These are phyloP conservation scores for Onygena corvina DNA, from an alignment of 2,329 filamentous ascomycete species.

Conservation along the genomic window DNA sequence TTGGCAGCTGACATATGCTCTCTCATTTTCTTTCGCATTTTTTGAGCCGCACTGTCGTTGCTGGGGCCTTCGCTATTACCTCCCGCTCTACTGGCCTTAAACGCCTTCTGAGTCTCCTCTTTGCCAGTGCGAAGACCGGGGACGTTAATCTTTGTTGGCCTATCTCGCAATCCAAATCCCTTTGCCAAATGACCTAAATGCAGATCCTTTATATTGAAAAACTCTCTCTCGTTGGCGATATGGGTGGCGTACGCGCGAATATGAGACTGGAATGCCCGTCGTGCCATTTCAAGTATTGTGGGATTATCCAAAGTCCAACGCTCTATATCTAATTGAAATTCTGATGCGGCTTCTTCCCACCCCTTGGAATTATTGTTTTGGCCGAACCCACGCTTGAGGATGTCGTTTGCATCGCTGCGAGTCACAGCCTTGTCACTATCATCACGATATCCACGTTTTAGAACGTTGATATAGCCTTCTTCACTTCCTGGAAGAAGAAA, in stretches of 20 bases:
- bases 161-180: constrained; percentile 78
- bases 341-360: constrained; percentile 56
- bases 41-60: constrained; percentile 38
- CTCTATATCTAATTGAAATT: constrained; percentile 55
- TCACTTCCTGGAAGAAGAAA: constrained; percentile 86
- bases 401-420: constrained; percentile 51
- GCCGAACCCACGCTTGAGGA: constrained; percentile 54
- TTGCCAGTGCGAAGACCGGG: constrained; percentile 39
- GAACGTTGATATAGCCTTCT: constrained; percentile 73
- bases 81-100: constrained; percentile 33
- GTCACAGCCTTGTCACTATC: constrained; percentile 51
- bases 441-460: constrained; percentile 59
- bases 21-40: constrained; percentile 44
- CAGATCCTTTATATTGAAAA: constrained; percentile 83
- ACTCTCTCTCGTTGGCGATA: constrained; percentile 66
- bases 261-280: constrained; percentile 80
- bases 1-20: constrained; percentile 41
- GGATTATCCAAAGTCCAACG: constrained; percentile 53
- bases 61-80: constrained; percentile 22
- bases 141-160: constrained; percentile 63
- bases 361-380: constrained; percentile 34
- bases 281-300: constrained; percentile 64
- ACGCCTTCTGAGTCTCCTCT: constrained; percentile 36
- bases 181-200: constrained; percentile 92
- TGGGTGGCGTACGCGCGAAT: constrained; percentile 93